Evolutionary conservation across 352 stramenopile genomes (phyloP).

Genomic region (Phytophthora sp.): DNA sequence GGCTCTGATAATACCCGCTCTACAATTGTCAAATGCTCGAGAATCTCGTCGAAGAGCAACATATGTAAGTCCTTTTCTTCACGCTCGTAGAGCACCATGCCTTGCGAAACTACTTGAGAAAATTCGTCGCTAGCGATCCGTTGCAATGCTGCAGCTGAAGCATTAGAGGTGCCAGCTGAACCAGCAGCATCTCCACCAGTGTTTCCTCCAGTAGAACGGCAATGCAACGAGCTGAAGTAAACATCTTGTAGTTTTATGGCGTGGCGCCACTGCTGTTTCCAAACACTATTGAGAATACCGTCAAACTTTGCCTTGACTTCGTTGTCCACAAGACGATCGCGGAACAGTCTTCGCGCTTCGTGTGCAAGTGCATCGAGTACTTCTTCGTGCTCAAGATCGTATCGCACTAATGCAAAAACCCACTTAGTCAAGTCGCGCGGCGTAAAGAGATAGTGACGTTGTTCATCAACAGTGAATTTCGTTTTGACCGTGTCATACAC

Average conservation of each 20-base stretch:
- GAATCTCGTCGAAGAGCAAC: constrained; percentile 93
- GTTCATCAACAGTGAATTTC: constrained; percentile 94
- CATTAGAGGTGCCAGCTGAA: no score
- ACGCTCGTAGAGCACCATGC: constrained; percentile 94
- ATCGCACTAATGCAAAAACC: constrained; percentile 89
- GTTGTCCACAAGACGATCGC: constrained; percentile 89
- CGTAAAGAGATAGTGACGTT: constrained; percentile 96
- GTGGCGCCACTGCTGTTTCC: constrained; percentile 90
- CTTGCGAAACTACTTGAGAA: constrained; percentile 80
- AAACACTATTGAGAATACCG: constrained; percentile 74
- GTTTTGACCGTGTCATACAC: constrained; percentile 89
- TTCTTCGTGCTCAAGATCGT: constrained; percentile 90
- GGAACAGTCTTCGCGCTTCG: constrained; percentile 89
- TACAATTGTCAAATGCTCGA: constrained; percentile 91
- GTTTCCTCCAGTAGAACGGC: constrained; percentile 33
- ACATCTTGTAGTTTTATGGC: constrained; percentile 75
- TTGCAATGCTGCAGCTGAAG: constrained; percentile 40
- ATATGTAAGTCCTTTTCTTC: constrained; percentile 95
- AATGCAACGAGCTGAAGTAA: constrained; percentile 88
- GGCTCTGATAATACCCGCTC: constrained; percentile 90
- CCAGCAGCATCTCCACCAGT: constrained; percentile 21
- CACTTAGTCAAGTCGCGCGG: constrained; percentile 93
- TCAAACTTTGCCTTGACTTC: constrained; percentile 88
- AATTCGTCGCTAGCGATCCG: constrained; percentile 87
- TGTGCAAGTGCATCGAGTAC: constrained; percentile 92